phyloP scores from a whole-genome alignment of 148 eudicot species.

The Silene uniflora region DNA sequence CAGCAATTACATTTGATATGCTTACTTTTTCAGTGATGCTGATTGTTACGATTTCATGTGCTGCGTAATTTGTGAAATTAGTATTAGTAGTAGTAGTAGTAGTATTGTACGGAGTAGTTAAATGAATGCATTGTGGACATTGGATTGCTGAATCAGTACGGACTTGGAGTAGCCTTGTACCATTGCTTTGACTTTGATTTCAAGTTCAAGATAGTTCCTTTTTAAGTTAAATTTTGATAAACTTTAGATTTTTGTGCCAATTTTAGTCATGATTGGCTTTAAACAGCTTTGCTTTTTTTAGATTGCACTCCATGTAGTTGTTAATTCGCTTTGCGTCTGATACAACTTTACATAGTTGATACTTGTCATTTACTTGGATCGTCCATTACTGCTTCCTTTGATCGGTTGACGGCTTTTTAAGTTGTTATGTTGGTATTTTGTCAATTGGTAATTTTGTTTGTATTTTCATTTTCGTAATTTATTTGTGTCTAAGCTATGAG shows the following conservation, averaged over 20 bases:
- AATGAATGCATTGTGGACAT: too few relatives aligned
- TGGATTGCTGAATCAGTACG: too few relatives aligned
- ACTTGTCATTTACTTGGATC: too few relatives aligned
- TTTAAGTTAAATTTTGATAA: neutral
- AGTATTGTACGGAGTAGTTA: too few relatives aligned
- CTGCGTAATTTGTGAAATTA: neutral
- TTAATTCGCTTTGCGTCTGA: too few relatives aligned
- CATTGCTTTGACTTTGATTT: neutral
- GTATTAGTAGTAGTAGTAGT: too few relatives aligned
- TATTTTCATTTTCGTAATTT: neutral
- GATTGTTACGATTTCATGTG: slow-evolving; percentile 2
- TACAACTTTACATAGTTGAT: neutral
- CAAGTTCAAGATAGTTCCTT: neutral
- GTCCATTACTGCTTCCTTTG: neutral
- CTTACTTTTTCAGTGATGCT: neutral
- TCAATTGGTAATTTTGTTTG: too few relatives aligned
- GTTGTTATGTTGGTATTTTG: too few relatives aligned
- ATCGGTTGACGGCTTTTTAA: too few relatives aligned
- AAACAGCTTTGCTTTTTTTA: too few relatives aligned
- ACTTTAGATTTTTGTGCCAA: neutral
- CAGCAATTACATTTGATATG: neutral
- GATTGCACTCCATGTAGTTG: neutral
- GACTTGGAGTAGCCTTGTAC: neutral
- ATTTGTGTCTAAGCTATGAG: neutral
- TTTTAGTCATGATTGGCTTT: neutral